Base-by-base conservation (phyloP, 768 basidiomycete species). In the Mycena haematopus region DNA sequence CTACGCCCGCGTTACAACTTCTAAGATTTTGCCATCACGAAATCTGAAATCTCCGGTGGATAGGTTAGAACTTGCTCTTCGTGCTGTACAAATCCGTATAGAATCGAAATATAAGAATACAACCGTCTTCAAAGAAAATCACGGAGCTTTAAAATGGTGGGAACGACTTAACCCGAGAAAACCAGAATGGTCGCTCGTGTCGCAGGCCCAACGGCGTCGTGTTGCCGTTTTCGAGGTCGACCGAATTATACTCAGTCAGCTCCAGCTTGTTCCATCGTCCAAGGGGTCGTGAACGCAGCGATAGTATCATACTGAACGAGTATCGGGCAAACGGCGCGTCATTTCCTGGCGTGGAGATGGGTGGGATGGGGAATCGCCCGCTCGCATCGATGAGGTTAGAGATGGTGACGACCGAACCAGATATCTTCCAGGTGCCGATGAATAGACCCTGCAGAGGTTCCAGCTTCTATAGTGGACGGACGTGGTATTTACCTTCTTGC, bases 121-220 rank as follows among this genome's bases (percentile, higher is more conserved):
- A 45, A 13, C 22, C 22, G 11, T 38, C 36, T 31, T 8, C 8
- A 42, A 42, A 42, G 4, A 42, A 42, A n/a, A 42, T 42, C 15
- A 0, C 19, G 42, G 36, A 8, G 21, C 44, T 7, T 58, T 35
- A 65, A 35, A 60, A 64, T 17, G 66, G 27, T 15, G 66, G 62
- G 36, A 67, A 93, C 44, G 90, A 93, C 71, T 83, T 82, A 68
- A 95, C 92, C 75, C 91, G 95, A 44, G 93, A 95, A 76, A 97
- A 97, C 88, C 91, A 95, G 73, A 93, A 96, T n/a, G 93, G 86
- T 57, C 92, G 82, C 72, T 95, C 93, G 67, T 95, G 87, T 71
- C 92, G 93, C 68, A 95, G 76, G 11, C 85, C 79, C 29, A 96
- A 77, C 19, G 89, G 86, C 11, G 83, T 72, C 14, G 82, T 78